These are phyloP conservation scores for Debaryomyces nepalensis DNA, from an alignment of 1,139 yeast genomes.

Conservation along the genomic window DNA sequence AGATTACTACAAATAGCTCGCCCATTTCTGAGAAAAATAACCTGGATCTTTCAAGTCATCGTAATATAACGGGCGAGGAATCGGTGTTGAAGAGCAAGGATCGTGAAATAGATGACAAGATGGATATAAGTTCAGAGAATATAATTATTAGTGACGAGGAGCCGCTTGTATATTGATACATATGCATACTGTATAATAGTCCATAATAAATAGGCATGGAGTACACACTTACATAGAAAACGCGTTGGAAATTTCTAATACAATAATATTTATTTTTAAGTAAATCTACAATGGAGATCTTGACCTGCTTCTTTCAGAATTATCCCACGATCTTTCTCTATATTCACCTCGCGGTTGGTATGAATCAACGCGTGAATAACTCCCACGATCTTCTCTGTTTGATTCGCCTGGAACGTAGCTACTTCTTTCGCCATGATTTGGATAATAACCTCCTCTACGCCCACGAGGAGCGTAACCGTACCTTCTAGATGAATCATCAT, in stretches of 20 bases:
- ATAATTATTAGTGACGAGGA: slow-evolving; percentile 10
- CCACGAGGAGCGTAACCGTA: slow-evolving; percentile 14
- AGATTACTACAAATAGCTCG: slow-evolving; percentile 2
- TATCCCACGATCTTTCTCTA: slow-evolving; percentile 18
- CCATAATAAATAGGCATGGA: neutral
- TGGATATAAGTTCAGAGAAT: slow-evolving; percentile 18
- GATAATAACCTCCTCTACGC: slow-evolving; percentile 10
- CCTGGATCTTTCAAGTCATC: neutral
- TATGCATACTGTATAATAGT: slow-evolving; percentile 1
- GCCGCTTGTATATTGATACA: slow-evolving; percentile 11
- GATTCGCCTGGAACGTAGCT: slow-evolving; percentile 21
- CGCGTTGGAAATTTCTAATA: neutral
- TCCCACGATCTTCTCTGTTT: slow-evolving; percentile 14
- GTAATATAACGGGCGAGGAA: slow-evolving; percentile 2
- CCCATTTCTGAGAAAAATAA: neutral
- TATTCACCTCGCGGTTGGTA: slow-evolving; percentile 23
- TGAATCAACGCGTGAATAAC: slow-evolving; percentile 23
- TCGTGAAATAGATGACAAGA: slow-evolving; percentile 12
- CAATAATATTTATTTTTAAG: neutral
- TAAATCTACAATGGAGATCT: slow-evolving; percentile 21
- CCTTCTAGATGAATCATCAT: slow-evolving; percentile 13
- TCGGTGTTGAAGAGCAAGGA: slow-evolving; percentile 1
- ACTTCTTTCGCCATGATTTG: slow-evolving; percentile 22
- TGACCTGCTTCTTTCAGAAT: slow-evolving; percentile 18
- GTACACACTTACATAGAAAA: neutral